Evolutionary conservation across 2,329 filamentous ascomycete species (phyloP), one percentile per base, ranked within the genome.

Genomic region (Lasiodiplodia sp.): DNA sequence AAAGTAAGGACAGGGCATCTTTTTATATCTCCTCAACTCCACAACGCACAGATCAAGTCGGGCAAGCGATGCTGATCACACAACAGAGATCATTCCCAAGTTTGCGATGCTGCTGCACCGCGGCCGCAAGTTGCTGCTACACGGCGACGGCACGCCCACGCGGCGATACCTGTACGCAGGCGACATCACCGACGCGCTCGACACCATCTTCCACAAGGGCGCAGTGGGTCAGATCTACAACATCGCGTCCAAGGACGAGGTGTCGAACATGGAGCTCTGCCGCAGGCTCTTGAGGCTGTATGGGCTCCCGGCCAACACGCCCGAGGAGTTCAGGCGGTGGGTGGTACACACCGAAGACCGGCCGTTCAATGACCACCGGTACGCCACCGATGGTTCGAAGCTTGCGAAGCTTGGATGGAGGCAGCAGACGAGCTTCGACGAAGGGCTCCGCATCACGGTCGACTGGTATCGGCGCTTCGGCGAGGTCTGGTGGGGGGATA

Each of bases 191-290:
- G 91, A 95, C 75, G 92, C 92, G 2, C 91, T 95, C 74, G 92
- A 96, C 80, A 93, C 91, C 0, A 93, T 96, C 74, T 85, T 96
- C 28, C 92, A 96, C 84, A 89, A 88, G 74, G 92, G 92, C 23
- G 82, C 85, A 62, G 83, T 92, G 40, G 92, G 92, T 1, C 90
- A 94, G 74, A 88, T 92, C 70, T 96, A 96, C 84, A 96, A 96
- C 72, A 91, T 96, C 11, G 90, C 91, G 55, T 94, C 92, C 0
- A 86, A 87, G 70, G 91, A 94, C 76, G 92, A 94, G 77, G 86
- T 94, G 57, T 92, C 91, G 71, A 94, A 94, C 76, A 82, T 91
- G 21, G 84, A 89, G 2, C 84, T 95, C 6, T 92, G 91, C 79
- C 80, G 82, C 69, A 87, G 86, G 77, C 83, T 95, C 21, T 83